Evolutionary conservation across 257 asterid genomes (phyloP), one percentile per base, ranked within the genome.

Genomic region (Forsythia suspensa): DNA sequence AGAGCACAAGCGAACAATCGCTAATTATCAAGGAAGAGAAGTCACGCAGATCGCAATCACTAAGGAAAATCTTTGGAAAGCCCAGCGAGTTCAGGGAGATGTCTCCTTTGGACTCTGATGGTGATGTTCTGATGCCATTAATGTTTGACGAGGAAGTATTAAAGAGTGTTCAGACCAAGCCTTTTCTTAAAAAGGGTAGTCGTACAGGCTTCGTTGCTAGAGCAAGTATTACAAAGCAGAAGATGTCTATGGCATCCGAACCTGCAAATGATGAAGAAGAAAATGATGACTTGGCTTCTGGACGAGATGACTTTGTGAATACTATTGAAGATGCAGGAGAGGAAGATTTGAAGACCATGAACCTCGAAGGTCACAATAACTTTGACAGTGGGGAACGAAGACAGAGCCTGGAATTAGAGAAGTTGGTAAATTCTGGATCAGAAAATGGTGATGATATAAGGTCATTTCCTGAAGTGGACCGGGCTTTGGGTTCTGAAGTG

Each of bases 181-280:
- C 91, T 71, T 90, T 84, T 80, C 93, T 90, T 46, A 91, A 79
- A 82, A 96, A 86, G 88, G 92, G 91, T 71, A 84, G 84, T 69
- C 91, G 94, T 21, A 68, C 83, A 38, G 87, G 89, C 73, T 84
- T 77, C 79, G 83, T 87, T 84, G 69, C 90, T 68, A 88, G 85
- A 72, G 82, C 90, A 72, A 82, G 75, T 81, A 79, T 86, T 79
- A 77, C 86, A 9, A 88, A 84, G 81, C 89, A 78, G 81, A 91
- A 86, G 73, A 80, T 82, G 78, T 82, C 87, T 48, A 77, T 76
- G 71, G 92, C 70, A 63, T 72, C 87, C 52, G 86, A 87, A 80
- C 77, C 81, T 77, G 61, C 63, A 39, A 79, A 83, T 52, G 76
- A 80, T 71, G 91, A 88, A 41, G 86, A 79, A 65, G 94, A 88